Base-by-base conservation (phyloP, 2,329 filamentous ascomycete species). In the Stagonosporopsis chrysanthemi region DNA sequence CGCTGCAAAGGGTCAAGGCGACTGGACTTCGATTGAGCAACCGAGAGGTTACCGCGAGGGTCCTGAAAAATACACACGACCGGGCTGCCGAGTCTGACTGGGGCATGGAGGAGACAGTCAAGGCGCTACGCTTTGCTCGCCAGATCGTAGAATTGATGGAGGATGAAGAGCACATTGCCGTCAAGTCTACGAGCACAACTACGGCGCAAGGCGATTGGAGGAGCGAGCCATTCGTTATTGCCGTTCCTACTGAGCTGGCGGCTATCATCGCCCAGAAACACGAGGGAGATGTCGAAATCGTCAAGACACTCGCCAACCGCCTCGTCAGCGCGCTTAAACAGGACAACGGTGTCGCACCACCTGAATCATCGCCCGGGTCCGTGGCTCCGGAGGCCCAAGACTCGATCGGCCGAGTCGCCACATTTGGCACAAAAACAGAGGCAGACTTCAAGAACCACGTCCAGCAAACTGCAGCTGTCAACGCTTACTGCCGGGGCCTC, bases 201-300 rank as follows among this genome's bases (percentile, higher is more conserved):
- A 64, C 9, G 73, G 61, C 61, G 68, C n/a, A 70, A 73, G 49
- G 68, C 52, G 52, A 70, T 24, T 61, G 58, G 45, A 66, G 67
- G 40, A 54, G 67, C 7, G 62, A 68, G 41, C 77, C 79, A 1
- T 65, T 68, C 4, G 72, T 79, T 4, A 68, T 82, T 31, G 80
- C 76, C n/a, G 57, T 77, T 26, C 76, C 78, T 48, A 66, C 81
- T 6, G 79, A 80, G 64, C 59, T 82, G 66, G 72, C 76, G 17
- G 79, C 79, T 26, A 70, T 78, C 5, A 67, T 74, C 41, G 77
- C 76, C 3, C 71, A 75, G 48, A 72, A 68, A 55, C 68, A 78
- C 39, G 63, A 78, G 41, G 72, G 62, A 29, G 72, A 76, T 40
- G 70, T 73, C 1, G 74, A 75, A n/a, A 71, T 76, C 23, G 78